These are phyloP conservation scores for Wickerhamiella sorbophila DNA, from an alignment of 805 yeast genomes.

Conservation along the genomic window DNA sequence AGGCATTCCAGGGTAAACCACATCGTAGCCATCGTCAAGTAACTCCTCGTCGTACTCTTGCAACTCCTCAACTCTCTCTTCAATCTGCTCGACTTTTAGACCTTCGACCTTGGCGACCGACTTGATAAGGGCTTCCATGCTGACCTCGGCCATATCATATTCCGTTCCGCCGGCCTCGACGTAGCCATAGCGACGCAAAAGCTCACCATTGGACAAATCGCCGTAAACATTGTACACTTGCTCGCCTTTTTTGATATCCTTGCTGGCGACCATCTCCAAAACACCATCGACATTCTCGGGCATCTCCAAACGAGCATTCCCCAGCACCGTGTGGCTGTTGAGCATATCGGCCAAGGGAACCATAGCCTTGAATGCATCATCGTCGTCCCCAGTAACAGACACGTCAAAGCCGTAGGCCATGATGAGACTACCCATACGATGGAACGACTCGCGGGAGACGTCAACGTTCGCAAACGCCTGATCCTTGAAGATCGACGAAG, in stretches of 20 bases:
- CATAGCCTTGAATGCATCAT: slow-evolving; percentile 53
- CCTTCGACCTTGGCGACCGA: slow-evolving; percentile 22
- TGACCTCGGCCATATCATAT: slow-evolving; percentile 69
- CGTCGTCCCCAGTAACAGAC: slow-evolving; percentile 17
- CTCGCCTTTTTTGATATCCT: slow-evolving; percentile 43
- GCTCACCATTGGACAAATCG: slow-evolving; percentile 80
- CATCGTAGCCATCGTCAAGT: not conserved
- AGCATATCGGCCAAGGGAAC: slow-evolving; percentile 86
- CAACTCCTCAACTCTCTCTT: slow-evolving; percentile 5
- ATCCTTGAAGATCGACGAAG: slow-evolving; percentile 29
- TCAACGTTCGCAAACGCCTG: slow-evolving; percentile 16
- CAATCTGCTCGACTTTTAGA: slow-evolving; percentile 4
- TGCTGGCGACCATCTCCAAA: slow-evolving; percentile 61
- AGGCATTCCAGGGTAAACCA: not conserved
- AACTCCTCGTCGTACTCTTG: slow-evolving; percentile 5
- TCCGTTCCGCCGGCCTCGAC: slow-evolving; percentile 62
- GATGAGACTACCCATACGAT: slow-evolving; percentile 60
- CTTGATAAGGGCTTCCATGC: slow-evolving; percentile 30
- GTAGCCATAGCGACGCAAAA: slow-evolving; percentile 81
- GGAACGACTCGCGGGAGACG: slow-evolving; percentile 44
- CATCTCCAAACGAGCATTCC: slow-evolving; percentile 60
- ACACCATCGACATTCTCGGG: slow-evolving; percentile 21
- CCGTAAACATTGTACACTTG: slow-evolving; percentile 86
- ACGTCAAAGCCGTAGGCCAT: slow-evolving; percentile 89
- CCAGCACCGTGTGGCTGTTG: slow-evolving; percentile 66